These are phyloP conservation scores for Kluyveromyces nonfermentans DNA, from an alignment of 805 yeast genomes.

Conservation along the genomic window DNA sequence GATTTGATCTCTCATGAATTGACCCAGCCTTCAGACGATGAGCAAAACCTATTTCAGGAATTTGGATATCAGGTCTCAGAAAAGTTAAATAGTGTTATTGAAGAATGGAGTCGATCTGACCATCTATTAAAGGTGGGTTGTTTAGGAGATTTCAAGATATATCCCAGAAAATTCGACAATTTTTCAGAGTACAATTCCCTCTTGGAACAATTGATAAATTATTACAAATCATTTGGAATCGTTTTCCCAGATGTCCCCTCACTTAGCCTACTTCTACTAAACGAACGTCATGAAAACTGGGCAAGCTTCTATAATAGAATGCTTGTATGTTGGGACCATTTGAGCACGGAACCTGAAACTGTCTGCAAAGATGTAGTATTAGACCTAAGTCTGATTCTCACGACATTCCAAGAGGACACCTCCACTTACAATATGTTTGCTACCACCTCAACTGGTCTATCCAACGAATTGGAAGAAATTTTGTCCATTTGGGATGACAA, in stretches of 20 bases:
- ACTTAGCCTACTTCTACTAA: conserved; percentile 10
- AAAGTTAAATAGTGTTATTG: conserved; percentile 12
- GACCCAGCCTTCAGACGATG: conserved; percentile 1
- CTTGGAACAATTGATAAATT: conserved; percentile 18
- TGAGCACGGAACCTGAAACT: conserved; percentile 11
- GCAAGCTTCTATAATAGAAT: conserved; percentile 20
- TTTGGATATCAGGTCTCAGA: conserved; percentile 23
- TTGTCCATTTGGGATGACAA: conserved; percentile 20
- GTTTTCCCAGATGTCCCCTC: conserved; percentile 11
- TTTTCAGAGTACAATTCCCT: conserved; percentile 21
- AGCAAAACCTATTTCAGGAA: conserved; percentile 15
- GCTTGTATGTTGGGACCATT: conserved; percentile 24
- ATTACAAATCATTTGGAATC: conserved; percentile 17
- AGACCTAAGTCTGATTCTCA: conserved; percentile 11
- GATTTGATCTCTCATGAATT: neutral
- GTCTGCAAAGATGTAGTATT: conserved; percentile 15
- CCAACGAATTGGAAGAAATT: conserved; percentile 10
- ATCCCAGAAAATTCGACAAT: conserved; percentile 10
- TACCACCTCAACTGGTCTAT: conserved; percentile 6
- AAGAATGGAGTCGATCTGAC: conserved; percentile 6
- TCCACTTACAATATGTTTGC: conserved; percentile 5
- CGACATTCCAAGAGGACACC: conserved; percentile 9
- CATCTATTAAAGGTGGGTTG: neutral
- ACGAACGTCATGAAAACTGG: conserved; percentile 12
- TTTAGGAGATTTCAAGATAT: conserved; percentile 10